Conservation (phyloP, 805 yeast genomes). For the Schizosaccharomyces lindneri region DNA sequence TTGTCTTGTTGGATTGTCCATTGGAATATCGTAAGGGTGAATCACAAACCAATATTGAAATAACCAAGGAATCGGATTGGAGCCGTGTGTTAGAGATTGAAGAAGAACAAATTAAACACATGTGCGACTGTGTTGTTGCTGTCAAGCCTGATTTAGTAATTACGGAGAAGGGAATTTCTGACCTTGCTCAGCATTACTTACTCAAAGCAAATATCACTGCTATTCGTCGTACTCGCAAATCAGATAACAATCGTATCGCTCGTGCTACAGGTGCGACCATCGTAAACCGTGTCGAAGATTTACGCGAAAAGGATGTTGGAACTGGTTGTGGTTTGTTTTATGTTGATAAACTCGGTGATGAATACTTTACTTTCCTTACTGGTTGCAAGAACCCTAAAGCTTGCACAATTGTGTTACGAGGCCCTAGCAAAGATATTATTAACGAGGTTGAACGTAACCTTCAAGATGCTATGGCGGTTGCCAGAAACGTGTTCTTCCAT, state of each 20-base stretch:
- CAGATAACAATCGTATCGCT: slow-evolving; percentile 88
- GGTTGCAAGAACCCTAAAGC: slow-evolving; percentile 73
- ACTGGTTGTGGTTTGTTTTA: slow-evolving; percentile 71
- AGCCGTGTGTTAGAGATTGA: slow-evolving; percentile 81
- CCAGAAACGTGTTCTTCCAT: slow-evolving; percentile 81
- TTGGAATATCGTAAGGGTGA: slow-evolving; percentile 97
- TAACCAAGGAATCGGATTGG: slow-evolving; percentile 92
- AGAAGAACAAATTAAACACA: slow-evolving; percentile 77
- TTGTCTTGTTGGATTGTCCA: slow-evolving; percentile 81
- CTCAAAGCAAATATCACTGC: slow-evolving; percentile 83
- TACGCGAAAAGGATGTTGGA: slow-evolving; percentile 78
- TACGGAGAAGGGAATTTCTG: slow-evolving; percentile 90
- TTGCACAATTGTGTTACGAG: slow-evolving; percentile 77
- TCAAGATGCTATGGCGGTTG: slow-evolving; percentile 96
- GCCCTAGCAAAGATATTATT: slow-evolving; percentile 88
- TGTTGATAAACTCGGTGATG: slow-evolving; percentile 90
- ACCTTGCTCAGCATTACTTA: slow-evolving; percentile 87
- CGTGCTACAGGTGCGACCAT: slow-evolving; percentile 95
- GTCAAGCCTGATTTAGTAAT: slow-evolving; percentile 83
- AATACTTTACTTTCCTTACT: slow-evolving; percentile 67
- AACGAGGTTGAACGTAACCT: slow-evolving; percentile 90
- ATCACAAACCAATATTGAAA: slow-evolving; percentile 92
- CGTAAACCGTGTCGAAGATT: slow-evolving; percentile 83
- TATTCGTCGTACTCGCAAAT: slow-evolving; percentile 78
- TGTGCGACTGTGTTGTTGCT: slow-evolving; percentile 65